phyloP scores from a whole-genome alignment of 352 stramenopile species.

The Halophytophthora batemanensis region DNA sequence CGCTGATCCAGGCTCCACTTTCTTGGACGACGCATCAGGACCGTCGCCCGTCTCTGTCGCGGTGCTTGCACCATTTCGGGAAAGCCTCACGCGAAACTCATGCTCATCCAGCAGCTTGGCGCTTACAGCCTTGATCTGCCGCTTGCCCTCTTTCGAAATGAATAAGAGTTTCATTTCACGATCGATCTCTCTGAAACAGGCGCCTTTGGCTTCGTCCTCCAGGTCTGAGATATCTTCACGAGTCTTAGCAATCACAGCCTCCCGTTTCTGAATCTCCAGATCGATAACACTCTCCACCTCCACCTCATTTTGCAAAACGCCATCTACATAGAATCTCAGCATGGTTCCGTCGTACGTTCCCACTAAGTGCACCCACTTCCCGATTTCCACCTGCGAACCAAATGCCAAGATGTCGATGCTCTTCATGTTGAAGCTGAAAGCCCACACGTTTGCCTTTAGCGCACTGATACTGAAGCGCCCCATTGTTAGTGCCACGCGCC shows the following conservation, averaged over 20 bases:
- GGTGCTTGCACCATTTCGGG: conserved; percentile 27
- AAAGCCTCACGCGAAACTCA: conserved; percentile 77
- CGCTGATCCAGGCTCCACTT: not conserved
- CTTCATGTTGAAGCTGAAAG: conserved; percentile 74
- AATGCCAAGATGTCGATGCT: conserved; percentile 74
- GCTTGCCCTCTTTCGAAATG: conserved; percentile 65
- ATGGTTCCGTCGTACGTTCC: conserved; percentile 88
- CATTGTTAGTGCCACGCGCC: conserved; percentile 63
- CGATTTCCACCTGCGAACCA: conserved; percentile 44
- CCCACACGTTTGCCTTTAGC: conserved; percentile 73
- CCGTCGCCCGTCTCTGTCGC: not conserved
- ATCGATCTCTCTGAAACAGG: conserved; percentile 77
- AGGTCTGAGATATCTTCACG: conserved; percentile 70
- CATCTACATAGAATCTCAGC: conserved; percentile 80
- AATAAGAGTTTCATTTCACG: conserved; percentile 62
- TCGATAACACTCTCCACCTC: conserved; percentile 74
- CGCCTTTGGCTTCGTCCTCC: conserved; percentile 69
- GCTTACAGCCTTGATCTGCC: conserved; percentile 52
- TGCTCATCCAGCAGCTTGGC: conserved; percentile 80
- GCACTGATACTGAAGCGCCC: conserved; percentile 74
- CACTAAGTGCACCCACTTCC: conserved; percentile 86
- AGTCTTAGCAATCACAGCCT: conserved; percentile 66
- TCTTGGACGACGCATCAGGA: conserved; percentile 5
- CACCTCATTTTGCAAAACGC: conserved; percentile 63
- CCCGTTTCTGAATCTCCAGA: conserved; percentile 55